A percentile compares a stretch with the other conserved stretches of the same genome.
Evolutionary conservation across 2,329 filamentous ascomycete genomes (phyloP).

Genomic region (Falciphora oryzae): DNA sequence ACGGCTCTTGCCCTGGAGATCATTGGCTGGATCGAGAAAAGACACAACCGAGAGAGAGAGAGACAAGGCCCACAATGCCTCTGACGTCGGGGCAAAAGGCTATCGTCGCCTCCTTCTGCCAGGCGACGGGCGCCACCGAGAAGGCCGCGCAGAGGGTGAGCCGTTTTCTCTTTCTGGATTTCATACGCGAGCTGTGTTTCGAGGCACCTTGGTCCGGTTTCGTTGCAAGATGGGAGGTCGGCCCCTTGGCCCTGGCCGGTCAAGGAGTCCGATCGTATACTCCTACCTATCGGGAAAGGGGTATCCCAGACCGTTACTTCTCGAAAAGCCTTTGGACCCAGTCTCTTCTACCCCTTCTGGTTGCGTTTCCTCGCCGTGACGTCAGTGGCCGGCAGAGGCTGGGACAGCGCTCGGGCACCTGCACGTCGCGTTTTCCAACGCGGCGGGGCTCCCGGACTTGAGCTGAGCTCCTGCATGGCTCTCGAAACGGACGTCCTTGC

Average conservation of each 20-base stretch:
- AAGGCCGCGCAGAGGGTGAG: constrained; percentile 40
- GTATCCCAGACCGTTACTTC: no score
- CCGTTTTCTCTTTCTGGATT: background rate
- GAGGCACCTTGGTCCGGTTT: no score
- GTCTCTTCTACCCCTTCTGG: no score
- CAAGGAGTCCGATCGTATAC: no score
- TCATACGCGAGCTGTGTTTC: constrained; percentile 1
- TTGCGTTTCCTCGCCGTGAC: no score
- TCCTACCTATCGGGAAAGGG: no score
- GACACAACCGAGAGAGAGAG: background rate
- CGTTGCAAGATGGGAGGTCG: no score
- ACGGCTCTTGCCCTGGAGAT: background rate
- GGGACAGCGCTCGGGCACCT: background rate
- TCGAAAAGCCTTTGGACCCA: no score
- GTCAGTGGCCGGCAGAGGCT: no score
- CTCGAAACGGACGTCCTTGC: no score
- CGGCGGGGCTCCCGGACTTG: background rate
- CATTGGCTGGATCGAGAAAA: no score
- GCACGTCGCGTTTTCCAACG: background rate
- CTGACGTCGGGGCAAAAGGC: constrained; percentile 29
- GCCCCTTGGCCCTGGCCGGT: background rate
- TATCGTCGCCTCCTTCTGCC: constrained; percentile 35
- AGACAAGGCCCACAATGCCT: constrained; percentile 9
- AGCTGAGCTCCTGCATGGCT: background rate
- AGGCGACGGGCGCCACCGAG: constrained; percentile 37